These are phyloP conservation scores for Aspergillus sp. DNA, from an alignment of 2,329 filamentous ascomycete genomes.

Conservation along the genomic window DNA sequence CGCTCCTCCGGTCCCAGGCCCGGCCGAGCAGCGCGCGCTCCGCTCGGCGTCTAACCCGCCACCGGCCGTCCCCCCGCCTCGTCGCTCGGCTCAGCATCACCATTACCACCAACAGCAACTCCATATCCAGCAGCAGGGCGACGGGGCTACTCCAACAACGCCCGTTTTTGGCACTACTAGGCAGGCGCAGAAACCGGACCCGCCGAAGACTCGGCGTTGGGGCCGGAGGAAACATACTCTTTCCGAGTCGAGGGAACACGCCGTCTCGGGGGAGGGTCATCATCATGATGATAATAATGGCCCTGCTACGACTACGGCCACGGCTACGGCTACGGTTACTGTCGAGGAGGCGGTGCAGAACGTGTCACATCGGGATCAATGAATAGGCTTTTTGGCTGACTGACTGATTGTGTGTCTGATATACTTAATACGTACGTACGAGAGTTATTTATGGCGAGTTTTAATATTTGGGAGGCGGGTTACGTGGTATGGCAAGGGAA, in stretches of 20 bases:
- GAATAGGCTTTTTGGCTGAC: conserved; percentile 4
- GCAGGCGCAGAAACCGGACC: conserved; percentile 27
- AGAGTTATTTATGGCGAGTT: too few relatives aligned
- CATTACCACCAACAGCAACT: conserved; percentile 16
- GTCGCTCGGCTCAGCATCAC: conserved; percentile 24
- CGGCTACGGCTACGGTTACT: conserved; percentile 13
- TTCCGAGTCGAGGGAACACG: conserved; percentile 16
- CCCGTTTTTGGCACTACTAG: too few relatives aligned
- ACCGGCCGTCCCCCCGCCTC: conserved; percentile 34
- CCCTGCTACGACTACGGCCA: neutral
- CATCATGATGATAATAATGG: conserved; percentile 1
- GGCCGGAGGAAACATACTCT: conserved; percentile 22
- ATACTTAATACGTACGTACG: too few relatives aligned
- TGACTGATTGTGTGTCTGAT: too few relatives aligned
- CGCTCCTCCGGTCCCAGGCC: conserved; percentile 14
- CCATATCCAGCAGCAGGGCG: conserved; percentile 5
- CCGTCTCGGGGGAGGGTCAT: conserved; percentile 4
- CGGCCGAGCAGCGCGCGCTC: conserved; percentile 14
- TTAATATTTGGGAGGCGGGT: too few relatives aligned
- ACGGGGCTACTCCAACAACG: too few relatives aligned
- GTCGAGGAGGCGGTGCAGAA: conserved; percentile 28
- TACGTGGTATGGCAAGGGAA: neutral
- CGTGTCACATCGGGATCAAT: too few relatives aligned
- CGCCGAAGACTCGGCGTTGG: conserved; percentile 35
- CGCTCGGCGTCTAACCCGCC: conserved; percentile 27